phyloP scores from a whole-genome alignment of 1,139 yeast genomes.

The Zygoascus meyerae region DNA sequence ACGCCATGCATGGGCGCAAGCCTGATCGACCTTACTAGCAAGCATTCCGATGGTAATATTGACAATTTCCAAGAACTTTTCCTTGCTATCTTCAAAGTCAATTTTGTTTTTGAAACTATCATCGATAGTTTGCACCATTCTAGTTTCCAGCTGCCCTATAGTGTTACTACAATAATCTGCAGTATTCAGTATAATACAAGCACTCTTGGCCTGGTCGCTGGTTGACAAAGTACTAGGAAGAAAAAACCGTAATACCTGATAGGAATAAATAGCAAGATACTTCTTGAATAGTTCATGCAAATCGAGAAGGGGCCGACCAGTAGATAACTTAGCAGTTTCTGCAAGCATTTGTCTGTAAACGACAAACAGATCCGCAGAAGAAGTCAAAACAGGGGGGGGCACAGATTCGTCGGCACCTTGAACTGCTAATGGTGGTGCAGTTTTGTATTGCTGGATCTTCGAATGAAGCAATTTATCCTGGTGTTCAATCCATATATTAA shows the following conservation, averaged over 20 bases:
- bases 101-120: slow-evolving; percentile 35
- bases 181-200: slow-evolving; percentile 74
- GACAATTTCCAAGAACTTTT: slow-evolving; percentile 52
- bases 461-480: slow-evolving; percentile 62
- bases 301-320: slow-evolving; percentile 59
- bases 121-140: slow-evolving; percentile 47
- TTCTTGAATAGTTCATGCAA: slow-evolving; percentile 61
- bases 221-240: slow-evolving; percentile 43
- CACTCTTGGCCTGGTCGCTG: slow-evolving; percentile 57
- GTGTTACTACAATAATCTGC: slow-evolving; percentile 85
- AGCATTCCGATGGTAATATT: slow-evolving; percentile 54
- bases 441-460: slow-evolving; percentile 44
- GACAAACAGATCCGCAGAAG: slow-evolving; percentile 83
- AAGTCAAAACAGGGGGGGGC: slow-evolving; percentile 58
- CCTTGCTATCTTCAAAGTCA: slow-evolving; percentile 52
- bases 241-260: slow-evolving; percentile 53
- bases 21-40: slow-evolving; percentile 53
- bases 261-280: slow-evolving; percentile 61
- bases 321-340: slow-evolving; percentile 71
- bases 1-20: slow-evolving; percentile 70
- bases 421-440: slow-evolving; percentile 15
- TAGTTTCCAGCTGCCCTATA: slow-evolving; percentile 67
- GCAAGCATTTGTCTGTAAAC: slow-evolving; percentile 64
- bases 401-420: slow-evolving; percentile 16
- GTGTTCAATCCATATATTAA: slow-evolving; percentile 80